These are phyloP conservation scores for Dalechampia spathulata DNA, from an alignment of 441 rosid species.

Conservation along the genomic window DNA sequence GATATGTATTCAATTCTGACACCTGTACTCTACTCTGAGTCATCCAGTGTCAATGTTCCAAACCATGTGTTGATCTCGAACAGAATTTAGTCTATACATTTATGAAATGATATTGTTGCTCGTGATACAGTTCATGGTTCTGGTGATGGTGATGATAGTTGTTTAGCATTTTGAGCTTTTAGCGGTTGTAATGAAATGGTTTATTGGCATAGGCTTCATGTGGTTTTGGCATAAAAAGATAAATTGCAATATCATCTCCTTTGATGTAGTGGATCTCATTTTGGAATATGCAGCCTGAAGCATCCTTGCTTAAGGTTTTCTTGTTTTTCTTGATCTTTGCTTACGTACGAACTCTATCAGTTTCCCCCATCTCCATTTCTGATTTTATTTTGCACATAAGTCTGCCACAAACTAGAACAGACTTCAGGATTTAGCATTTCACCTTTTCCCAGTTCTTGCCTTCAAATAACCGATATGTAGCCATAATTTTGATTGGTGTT, in stretches of 20 bases:
- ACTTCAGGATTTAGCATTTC: neutral
- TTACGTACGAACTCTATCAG: neutral
- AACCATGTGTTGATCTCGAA: too few relatives aligned
- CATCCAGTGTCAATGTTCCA: too few relatives aligned
- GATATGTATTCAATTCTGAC: too few relatives aligned
- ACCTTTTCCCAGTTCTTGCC: neutral
- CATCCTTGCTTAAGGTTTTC: slow-evolving; percentile 1
- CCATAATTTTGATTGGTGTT: neutral
- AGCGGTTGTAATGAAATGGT: neutral
- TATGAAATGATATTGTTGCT: too few relatives aligned
- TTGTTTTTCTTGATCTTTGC: neutral
- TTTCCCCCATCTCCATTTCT: neutral
- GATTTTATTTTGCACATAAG: neutral
- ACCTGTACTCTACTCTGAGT: too few relatives aligned
- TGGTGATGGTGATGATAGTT: neutral
- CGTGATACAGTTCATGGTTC: neutral
- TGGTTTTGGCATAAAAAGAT: neutral
- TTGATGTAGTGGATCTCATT: neutral
- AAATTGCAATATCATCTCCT: neutral
- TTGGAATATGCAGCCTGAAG: slow-evolving; percentile 1
- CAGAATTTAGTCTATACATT: too few relatives aligned
- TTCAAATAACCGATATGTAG: neutral
- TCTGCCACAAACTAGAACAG: neutral
- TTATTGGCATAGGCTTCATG: neutral
- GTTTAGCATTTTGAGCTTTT: too few relatives aligned